These are phyloP conservation scores for Aegilops longissima DNA, from an alignment of 176 grass and related monocot species.

Conservation along the genomic window DNA sequence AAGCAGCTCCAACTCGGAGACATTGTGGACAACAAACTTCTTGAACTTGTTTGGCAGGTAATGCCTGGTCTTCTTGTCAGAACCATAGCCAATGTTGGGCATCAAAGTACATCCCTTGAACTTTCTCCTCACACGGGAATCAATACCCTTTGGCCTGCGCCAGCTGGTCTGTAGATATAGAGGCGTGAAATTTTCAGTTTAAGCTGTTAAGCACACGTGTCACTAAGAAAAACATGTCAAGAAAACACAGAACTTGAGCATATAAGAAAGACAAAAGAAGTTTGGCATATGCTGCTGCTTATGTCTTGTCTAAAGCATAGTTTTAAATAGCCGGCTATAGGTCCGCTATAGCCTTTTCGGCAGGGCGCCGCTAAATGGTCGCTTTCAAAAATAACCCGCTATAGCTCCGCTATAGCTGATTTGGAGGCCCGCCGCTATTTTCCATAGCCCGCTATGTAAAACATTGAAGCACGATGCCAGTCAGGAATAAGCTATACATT, in stretches of 20 bases:
- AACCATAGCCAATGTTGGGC: constrained; percentile 89
- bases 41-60: constrained; percentile 88
- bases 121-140: constrained; percentile 83
- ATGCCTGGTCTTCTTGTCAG: constrained; percentile 81
- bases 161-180: constrained; percentile 56
- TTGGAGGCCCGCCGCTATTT: no score
- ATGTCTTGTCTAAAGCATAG: not conserved
- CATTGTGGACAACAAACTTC: constrained; percentile 89
- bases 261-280: not conserved
- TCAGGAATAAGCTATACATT: not conserved
- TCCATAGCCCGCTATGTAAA: no score
- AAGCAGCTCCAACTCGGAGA: constrained; percentile 72
- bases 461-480: not conserved
- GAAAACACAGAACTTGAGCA: not conserved
- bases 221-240: not conserved
- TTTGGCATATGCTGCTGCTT: not conserved
- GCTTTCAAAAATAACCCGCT: no score
- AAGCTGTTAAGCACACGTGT: not conserved
- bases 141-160: constrained; percentile 94
- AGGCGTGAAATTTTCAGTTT: not conserved
- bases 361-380: no score
- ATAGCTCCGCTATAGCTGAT: no score
- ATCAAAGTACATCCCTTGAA: constrained; percentile 86
- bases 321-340: no score
- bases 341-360: no score